A percentile compares a stretch with the other conserved stretches of the same genome.
phyloP scores from a whole-genome alignment of 2,329 filamentous ascomycete genomes.

The Pseudogymnoascus sp. region DNA sequence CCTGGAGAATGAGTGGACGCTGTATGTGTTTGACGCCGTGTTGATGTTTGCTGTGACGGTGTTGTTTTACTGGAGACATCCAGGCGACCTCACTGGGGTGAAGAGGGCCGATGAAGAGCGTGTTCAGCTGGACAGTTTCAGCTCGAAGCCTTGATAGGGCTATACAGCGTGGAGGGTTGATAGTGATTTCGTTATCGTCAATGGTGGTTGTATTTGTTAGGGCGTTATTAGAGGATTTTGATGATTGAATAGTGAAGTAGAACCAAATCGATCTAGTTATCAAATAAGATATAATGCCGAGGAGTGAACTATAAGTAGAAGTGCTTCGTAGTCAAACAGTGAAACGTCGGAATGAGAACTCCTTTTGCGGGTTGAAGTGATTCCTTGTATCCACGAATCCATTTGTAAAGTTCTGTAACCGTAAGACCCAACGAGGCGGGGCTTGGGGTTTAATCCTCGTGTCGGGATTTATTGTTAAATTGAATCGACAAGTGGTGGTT shows the following conservation, averaged over 20 bases:
- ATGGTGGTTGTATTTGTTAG: background rate
- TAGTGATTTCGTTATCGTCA: background rate
- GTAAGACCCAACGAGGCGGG: too few species aligned
- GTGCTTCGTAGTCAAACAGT: background rate
- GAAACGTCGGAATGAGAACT: too few species aligned
- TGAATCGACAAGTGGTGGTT: background rate
- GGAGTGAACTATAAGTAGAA: background rate
- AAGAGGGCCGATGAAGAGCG: background rate
- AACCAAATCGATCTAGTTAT: background rate
- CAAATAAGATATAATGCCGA: background rate
- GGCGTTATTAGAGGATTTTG: background rate
- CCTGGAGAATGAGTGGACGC: constrained; percentile 34
- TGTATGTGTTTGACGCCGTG: constrained; percentile 37
- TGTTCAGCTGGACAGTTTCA: background rate
- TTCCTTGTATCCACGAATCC: too few species aligned
- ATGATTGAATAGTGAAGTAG: background rate
- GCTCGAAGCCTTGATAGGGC: background rate
- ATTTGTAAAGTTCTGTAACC: too few species aligned
- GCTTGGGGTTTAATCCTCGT: background rate
- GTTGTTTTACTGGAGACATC: constrained; percentile 30
- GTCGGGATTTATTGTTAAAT: background rate
- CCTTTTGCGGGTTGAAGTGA: too few species aligned
- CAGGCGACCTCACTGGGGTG: constrained; percentile 17
- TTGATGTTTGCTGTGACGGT: constrained; percentile 35
- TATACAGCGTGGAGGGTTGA: background rate